Evolutionary conservation across 495 filamentous ascomycete genomes (phyloP).

Genomic region (Evansstolkia leycettana): DNA sequence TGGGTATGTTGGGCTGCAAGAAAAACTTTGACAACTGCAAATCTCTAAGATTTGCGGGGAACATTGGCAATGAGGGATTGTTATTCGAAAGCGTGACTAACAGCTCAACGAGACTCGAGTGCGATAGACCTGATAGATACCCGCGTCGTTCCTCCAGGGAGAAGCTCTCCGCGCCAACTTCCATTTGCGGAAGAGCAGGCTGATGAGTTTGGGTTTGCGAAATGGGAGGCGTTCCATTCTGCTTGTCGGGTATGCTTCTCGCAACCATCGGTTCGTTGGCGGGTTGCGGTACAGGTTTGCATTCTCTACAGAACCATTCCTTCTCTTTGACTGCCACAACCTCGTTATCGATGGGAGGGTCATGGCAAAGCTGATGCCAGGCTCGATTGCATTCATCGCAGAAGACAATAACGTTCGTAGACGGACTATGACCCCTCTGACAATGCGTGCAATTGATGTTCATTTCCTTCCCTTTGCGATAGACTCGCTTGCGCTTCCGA

Average conservation of each 20-base stretch:
- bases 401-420: slow-evolving; percentile 80
- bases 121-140: slow-evolving; percentile 29
- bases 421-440: slow-evolving; percentile 60
- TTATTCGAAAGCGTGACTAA: slow-evolving; percentile 20
- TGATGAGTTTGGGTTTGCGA: neutral
- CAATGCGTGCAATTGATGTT: slow-evolving; percentile 62
- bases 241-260: slow-evolving; percentile 20
- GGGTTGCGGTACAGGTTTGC: slow-evolving; percentile 34
- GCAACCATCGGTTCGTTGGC: slow-evolving; percentile 11
- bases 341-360: slow-evolving; percentile 63
- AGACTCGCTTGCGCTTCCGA: slow-evolving; percentile 30
- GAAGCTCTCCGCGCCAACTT: slow-evolving; percentile 16
- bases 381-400: slow-evolving; percentile 82
- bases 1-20: slow-evolving; percentile 2
- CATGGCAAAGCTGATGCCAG: slow-evolving; percentile 89
- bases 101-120: slow-evolving; percentile 28
- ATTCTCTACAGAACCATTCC: slow-evolving; percentile 71
- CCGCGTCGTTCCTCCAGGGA: slow-evolving; percentile 22
- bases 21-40: slow-evolving; percentile 15
- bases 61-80: slow-evolving; percentile 26
- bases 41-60: slow-evolving; percentile 20
- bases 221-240: neutral
- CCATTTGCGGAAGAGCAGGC: slow-evolving; percentile 4
- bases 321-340: slow-evolving; percentile 52
- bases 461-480: slow-evolving; percentile 29